Percentiles rank a stretch among this genome's conserved stretches.
phyloP scores from a whole-genome alignment of 139 green algal genomes.

The Gonium pectorale region DNA sequence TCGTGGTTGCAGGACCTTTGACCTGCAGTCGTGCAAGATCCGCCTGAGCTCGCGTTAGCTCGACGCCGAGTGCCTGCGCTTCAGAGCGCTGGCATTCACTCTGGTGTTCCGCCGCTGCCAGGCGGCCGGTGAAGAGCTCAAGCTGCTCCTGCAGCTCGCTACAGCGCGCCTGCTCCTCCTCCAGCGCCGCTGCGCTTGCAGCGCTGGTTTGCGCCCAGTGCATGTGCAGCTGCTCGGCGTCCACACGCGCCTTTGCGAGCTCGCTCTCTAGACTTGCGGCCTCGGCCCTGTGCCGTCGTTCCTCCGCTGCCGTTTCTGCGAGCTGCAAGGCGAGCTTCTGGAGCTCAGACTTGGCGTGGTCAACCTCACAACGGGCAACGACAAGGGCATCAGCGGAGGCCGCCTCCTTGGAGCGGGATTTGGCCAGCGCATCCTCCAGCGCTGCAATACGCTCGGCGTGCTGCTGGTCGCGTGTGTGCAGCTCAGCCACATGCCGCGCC shows the following conservation, averaged over 20 bases:
- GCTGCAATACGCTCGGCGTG: not conserved
- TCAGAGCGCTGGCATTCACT: no score
- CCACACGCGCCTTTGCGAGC: not conserved
- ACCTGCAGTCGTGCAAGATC: no score
- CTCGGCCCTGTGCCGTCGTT: not conserved
- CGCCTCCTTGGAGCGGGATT: not conserved
- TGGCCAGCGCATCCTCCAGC: not conserved
- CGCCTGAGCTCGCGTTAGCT: no score
- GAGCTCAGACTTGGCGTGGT: not conserved
- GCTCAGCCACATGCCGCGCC: not conserved
- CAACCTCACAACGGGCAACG: not conserved
- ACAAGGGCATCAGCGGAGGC: not conserved
- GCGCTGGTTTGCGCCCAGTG: no score
- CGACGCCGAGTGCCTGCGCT: no score
- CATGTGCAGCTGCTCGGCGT: constrained; percentile 19
- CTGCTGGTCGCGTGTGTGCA: not conserved
- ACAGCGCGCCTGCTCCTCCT: not conserved
- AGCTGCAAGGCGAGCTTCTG: not conserved
- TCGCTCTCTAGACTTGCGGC: not conserved
- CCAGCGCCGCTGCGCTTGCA: constrained; percentile 4
- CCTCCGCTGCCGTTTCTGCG: not conserved
- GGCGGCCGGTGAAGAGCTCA: not conserved
- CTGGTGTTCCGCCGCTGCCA: not conserved
- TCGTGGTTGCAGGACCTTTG: no score
- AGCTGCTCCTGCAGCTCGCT: not conserved